A percentile compares a stretch with the other conserved stretches of the same genome.
Conservation (phyloP, 371 early-diverging fungal genomes). For the Mucor saturninus region DNA sequence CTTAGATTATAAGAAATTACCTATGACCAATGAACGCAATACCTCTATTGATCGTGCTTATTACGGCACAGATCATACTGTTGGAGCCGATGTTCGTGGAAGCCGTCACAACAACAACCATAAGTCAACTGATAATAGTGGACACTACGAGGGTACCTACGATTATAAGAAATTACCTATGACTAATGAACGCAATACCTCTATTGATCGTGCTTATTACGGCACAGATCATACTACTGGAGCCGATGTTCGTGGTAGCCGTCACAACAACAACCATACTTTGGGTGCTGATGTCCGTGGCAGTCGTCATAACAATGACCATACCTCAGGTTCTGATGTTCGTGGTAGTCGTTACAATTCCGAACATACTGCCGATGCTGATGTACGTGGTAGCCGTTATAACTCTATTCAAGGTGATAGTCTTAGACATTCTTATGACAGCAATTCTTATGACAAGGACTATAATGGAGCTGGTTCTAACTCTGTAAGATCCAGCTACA, state of each 20-base stretch:
- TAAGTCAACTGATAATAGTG: no score
- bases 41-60: neutral
- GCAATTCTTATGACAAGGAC: neutral
- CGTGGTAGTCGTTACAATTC: neutral
- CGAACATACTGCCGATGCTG: neutral
- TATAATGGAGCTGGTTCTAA: neutral
- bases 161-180: no score
- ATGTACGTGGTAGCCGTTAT: conserved; percentile 1
- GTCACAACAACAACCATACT: neutral
- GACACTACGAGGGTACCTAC: no score
- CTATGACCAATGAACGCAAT: no score
- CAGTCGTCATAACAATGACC: neutral
- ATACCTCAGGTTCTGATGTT: neutral
- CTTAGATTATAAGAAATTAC: no score
- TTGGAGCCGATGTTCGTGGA: neutral
- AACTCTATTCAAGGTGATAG: neutral
- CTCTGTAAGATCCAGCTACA: no score
- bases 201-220: neutral
- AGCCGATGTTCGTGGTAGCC: neutral
- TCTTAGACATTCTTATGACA: no score
- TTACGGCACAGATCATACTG: neutral
- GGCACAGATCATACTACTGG: neutral
- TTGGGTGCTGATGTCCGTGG: neutral
- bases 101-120: neutral
- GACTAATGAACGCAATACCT: no score